Base-by-base conservation (phyloP, 2,329 filamentous ascomycete species). In the Sordariomycetes sp. region DNA sequence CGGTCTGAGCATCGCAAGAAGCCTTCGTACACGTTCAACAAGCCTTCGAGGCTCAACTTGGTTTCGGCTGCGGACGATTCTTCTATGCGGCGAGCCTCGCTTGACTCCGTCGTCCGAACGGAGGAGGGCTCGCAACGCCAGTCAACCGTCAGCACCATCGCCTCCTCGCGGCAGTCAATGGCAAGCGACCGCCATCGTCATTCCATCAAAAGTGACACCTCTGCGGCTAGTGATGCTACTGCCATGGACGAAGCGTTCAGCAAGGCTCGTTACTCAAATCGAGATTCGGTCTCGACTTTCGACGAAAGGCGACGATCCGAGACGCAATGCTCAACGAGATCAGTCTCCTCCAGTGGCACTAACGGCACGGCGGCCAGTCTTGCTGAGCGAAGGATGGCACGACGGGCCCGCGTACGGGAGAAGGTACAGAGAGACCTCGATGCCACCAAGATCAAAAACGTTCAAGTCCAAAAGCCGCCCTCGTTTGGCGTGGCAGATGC, bases 361-460 rank as follows among this genome's bases (percentile, higher is more conserved):
- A 17, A 14, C 7, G 24, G 25, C 14, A 23, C 30, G n/a, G 17
- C 35, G 5, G 15, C 20, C 6, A 31, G n/a, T 8, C 33, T 35
- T 9, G 26, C 26, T 6, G 35, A 37, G 17, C 29, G 35, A 23
- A 19, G 35, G n/a, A 33, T 33, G 35, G 35, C 35, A 15, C 30
- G 35, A 12, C 18, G 31, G 6, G 31, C 24, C 5, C 21, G 25
- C 4, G 26, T 37, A 6, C 30, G 35, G 6, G 35, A 37, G 24
- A 37, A 37, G 31, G 12, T 37, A 12, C 35, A 37, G 12, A 24
- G 35, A 3, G 35, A 37, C 20, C 30, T 33, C 20, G 25, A 33
- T 4, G 35, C 35, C 4, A 29, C 24, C 17, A 37, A 37, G 31
- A 11, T 16, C 9, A 33, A n/a, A 10, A 12, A 14, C 9, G n/a